Base-by-base conservation (phyloP, 2,329 filamentous ascomycete genomes). In the Zymoseptoria passerinii region DNA sequence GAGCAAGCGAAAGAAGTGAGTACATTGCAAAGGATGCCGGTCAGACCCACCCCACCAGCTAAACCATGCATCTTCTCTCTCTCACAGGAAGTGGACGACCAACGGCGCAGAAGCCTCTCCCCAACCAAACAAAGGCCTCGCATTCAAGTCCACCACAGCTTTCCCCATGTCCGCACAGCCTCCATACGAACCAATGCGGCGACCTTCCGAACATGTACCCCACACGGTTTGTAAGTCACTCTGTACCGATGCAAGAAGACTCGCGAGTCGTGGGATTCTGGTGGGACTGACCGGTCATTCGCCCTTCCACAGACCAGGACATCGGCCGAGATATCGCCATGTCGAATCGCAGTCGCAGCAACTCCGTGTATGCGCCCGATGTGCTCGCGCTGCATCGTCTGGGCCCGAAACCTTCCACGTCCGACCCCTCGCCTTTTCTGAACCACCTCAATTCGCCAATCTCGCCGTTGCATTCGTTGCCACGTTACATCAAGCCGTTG, bases 1-100 rank as follows among this genome's bases (percentile, higher is more conserved):
- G 74, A 92, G 89, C 77, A 89, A 90, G 67, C 84, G 91, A 68
- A 87, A 90, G 81, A 90, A 89, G 87, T 91, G 75, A 83, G 87
- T 84, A 23, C 6, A 35, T 10, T 35, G 29, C 13, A 4, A 9
- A 4, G 13, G n/a, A 9, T 48, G 50, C 10, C 13, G 28, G 20
- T 28, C 4, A 51, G 1, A 9, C 16, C 28, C n/a, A 28, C 35
- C 10, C 28, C 35, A n/a, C n/a, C n/a, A n/a, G n/a, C 50, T n/a
- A 52, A 50, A 50, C 48, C 8, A 23, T 8, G 8, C 50, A 52
- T 52, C 23, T 28, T 19, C 18, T 19, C 9, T 4, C 19, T 52
- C 35, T 23, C 23, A 52, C 60, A 73, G 70, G 68, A 73, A 73
- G 65, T 73, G 71, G 71, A 66, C 69, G 19, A 68, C 61, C 8